Percentiles rank a stretch among this genome's conserved stretches.
Conservation (phyloP, 2,329 filamentous ascomycete species). For the Coleophoma cylindrospora region DNA sequence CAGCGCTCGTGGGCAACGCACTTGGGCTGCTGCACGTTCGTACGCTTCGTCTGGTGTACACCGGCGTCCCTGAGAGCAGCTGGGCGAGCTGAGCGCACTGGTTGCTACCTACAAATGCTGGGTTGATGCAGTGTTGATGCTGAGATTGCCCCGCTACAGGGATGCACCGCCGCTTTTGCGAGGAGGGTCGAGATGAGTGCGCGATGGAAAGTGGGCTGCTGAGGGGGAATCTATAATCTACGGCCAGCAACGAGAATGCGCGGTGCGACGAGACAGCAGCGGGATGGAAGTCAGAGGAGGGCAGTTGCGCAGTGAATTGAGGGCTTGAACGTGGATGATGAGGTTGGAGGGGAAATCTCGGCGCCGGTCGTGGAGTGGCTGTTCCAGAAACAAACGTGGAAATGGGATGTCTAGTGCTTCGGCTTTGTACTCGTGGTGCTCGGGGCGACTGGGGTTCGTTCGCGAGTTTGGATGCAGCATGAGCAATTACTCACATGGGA, state of each 20-base stretch:
- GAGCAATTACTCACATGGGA: no score
- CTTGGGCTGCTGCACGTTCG: conserved; percentile 2
- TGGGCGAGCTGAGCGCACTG: no score
- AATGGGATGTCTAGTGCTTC: neutral
- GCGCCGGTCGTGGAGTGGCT: neutral
- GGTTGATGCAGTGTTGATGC: neutral
- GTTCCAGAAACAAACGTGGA: neutral
- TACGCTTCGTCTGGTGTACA: conserved; percentile 9
- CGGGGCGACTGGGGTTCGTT: neutral
- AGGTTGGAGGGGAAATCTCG: neutral
- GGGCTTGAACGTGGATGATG: neutral
- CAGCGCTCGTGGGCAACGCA: neutral
- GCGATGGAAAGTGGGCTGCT: no score
- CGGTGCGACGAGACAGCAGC: no score
- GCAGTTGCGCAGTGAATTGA: neutral
- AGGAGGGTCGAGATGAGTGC: no score
- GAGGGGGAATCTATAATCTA: no score
- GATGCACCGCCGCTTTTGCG: conserved; percentile 3
- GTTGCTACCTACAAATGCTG: neutral
- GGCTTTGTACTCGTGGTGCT: neutral
- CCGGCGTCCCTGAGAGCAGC: no score
- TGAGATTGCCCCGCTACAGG: conserved; percentile 20
- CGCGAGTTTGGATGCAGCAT: no score
- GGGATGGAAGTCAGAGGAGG: neutral
- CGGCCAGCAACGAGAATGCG: no score